A percentile compares a stretch with the other conserved stretches of the same genome.
These are phyloP conservation scores for Lunularia cruciata DNA, from an alignment of 225 moss, liverwort and hornwort species.

Conservation along the genomic window DNA sequence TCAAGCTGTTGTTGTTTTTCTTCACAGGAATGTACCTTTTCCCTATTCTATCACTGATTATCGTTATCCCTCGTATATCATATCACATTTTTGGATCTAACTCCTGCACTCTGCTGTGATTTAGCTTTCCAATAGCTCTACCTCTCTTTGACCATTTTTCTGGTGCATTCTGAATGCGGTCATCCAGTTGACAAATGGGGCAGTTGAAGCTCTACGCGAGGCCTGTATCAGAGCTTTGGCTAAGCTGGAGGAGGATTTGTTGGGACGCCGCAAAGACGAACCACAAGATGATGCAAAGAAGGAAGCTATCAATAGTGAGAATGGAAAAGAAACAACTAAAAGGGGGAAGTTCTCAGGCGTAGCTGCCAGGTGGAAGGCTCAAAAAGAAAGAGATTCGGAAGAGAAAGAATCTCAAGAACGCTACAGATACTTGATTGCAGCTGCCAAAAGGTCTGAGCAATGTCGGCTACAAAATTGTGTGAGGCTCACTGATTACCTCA, in stretches of 20 bases:
- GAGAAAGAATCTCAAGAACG: constrained; percentile 68
- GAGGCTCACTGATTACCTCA: constrained; percentile 67
- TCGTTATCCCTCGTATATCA: too few species aligned
- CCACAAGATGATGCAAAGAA: constrained; percentile 21
- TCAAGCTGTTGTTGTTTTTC: too few species aligned
- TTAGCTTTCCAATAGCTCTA: too few species aligned
- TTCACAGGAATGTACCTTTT: too few species aligned
- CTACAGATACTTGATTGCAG: constrained; percentile 66
- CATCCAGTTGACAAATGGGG: constrained; percentile 50
- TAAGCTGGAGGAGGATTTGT: constrained; percentile 66
- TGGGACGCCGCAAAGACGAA: constrained; percentile 47
- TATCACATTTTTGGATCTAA: too few species aligned
- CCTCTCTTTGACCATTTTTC: too few species aligned
- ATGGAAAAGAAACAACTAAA: constrained; percentile 26
- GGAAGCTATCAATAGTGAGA: constrained; percentile 1
- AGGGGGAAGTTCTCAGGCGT: constrained; percentile 39
- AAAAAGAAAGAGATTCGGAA: constrained; percentile 50
- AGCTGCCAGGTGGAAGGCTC: constrained; percentile 52
- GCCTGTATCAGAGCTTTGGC: constrained; percentile 56
- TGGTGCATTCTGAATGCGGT: background rate
- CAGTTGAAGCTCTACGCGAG: constrained; percentile 56
- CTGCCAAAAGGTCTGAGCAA: constrained; percentile 72
- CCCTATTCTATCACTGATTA: too few species aligned
- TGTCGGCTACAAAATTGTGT: constrained; percentile 65
- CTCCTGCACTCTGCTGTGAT: too few species aligned